These are phyloP conservation scores for Aspergillus neoniger DNA, from an alignment of 2,329 filamentous ascomycete species.

Conservation along the genomic window DNA sequence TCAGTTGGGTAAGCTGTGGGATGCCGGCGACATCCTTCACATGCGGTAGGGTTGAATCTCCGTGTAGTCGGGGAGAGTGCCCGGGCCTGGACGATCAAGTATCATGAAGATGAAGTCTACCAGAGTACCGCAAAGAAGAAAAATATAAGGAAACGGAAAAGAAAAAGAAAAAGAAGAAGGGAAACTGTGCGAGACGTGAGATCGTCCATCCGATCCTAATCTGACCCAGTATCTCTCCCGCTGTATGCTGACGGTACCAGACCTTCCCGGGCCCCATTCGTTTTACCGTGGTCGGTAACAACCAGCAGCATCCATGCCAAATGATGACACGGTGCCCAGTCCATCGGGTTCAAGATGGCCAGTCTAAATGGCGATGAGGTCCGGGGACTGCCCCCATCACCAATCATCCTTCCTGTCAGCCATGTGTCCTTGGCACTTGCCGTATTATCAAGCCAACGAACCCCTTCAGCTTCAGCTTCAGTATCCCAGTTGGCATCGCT, in stretches of 20 bases:
- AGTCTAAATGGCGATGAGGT: not conserved
- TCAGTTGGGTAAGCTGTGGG: not conserved
- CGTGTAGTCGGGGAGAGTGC: not conserved
- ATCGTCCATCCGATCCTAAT: not conserved
- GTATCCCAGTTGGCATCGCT: not conserved
- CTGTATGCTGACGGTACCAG: constrained; percentile 5
- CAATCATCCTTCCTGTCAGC: not conserved
- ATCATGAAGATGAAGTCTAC: not conserved
- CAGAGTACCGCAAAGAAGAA: not conserved
- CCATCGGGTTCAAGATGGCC: not conserved
- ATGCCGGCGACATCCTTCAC: too few species aligned
- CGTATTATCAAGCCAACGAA: not conserved
- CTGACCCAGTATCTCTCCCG: not conserved
- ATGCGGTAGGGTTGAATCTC: not conserved
- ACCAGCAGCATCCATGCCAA: not conserved
- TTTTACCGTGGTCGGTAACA: constrained; percentile 12
- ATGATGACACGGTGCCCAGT: not conserved
- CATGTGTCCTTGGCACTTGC: not conserved
- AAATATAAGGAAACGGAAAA: not conserved
- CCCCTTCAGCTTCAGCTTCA: not conserved
- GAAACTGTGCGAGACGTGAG: constrained; percentile 2
- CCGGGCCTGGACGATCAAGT: not conserved
- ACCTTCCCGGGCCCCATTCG: not conserved
- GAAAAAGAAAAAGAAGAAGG: not conserved
- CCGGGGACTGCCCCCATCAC: not conserved